Conservation (phyloP, 2,329 filamentous ascomycete species). For the Harringtonia aguacate region DNA sequence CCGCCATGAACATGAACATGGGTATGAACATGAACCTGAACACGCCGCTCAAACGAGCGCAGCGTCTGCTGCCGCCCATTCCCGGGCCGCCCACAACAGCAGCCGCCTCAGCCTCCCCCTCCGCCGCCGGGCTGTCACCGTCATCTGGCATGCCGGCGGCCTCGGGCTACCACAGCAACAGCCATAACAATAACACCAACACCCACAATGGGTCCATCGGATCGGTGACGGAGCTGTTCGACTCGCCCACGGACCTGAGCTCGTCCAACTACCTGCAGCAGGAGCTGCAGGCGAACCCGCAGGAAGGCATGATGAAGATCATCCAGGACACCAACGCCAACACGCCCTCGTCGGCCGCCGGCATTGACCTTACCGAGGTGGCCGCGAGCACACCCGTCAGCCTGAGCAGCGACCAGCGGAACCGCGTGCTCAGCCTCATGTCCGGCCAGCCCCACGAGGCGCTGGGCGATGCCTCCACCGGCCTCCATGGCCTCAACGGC, state of each 20-base stretch:
- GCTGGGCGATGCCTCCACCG: conserved; percentile 10
- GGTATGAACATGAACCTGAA: too few species aligned
- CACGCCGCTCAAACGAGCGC: conserved; percentile 37
- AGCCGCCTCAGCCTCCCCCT: conserved; percentile 11
- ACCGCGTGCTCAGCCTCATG: conserved; percentile 49
- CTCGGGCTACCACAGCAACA: conserved; percentile 14
- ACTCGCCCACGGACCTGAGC: conserved; percentile 35
- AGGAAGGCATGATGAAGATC: conserved; percentile 54
- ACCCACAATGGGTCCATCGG: conserved; percentile 23
- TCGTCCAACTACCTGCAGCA: conserved; percentile 37
- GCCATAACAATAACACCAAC: neutral
- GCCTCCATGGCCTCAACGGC: conserved; percentile 14
- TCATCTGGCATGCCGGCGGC: neutral
- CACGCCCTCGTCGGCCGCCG: conserved; percentile 24
- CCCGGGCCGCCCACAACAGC: conserved; percentile 18
- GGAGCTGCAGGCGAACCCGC: conserved; percentile 46
- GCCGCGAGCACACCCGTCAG: conserved; percentile 45
- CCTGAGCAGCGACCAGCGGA: conserved; percentile 45
- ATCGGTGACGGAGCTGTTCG: conserved; percentile 50
- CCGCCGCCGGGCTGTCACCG: neutral
- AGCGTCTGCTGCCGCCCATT: conserved; percentile 44
- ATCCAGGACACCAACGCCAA: conserved; percentile 53
- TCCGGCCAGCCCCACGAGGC: conserved; percentile 28
- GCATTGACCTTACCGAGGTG: conserved; percentile 44
- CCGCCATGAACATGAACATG: too few species aligned